These are phyloP conservation scores for Chamaecyparis obtusa DNA, from an alignment of 75 land plant genomes.

Conservation along the genomic window DNA sequence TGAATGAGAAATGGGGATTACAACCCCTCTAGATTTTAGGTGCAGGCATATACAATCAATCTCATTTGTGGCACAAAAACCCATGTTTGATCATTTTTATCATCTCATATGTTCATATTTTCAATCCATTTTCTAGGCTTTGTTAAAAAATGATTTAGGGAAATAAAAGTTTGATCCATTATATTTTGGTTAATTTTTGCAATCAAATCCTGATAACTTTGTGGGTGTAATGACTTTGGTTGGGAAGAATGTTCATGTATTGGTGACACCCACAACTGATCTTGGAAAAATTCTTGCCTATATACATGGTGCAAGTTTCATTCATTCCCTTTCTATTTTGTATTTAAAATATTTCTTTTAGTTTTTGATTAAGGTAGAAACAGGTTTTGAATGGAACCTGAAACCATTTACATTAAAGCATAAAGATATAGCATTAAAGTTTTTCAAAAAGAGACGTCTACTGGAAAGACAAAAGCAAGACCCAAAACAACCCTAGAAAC, in stretches of 20 bases:
- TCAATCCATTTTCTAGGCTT: neutral
- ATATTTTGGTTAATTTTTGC: conserved; percentile 8
- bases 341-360: neutral
- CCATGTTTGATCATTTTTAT: conserved; percentile 37
- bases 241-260: conserved; percentile 85
- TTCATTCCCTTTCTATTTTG: neutral
- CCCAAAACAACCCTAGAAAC: too few relatives aligned
- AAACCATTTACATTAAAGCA: too few relatives aligned
- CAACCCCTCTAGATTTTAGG: conserved; percentile 68
- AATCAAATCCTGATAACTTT: conserved; percentile 94
- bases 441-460: too few relatives aligned
- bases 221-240: conserved; percentile 95
- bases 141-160: neutral
- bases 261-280: conserved; percentile 91
- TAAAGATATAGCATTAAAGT: too few relatives aligned
- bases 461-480: too few relatives aligned
- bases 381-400: too few relatives aligned
- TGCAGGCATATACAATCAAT: conserved; percentile 89
- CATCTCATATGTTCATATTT: neutral
- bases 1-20: conserved; percentile 97
- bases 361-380: too few relatives aligned
- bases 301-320: conserved; percentile 62
- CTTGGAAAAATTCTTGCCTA: conserved; percentile 86
- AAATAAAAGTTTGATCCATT: neutral
- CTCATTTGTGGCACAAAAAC: conserved; percentile 93